Evolutionary conservation across 139 green algal species (phyloP).

Genomic region (Nannochloris sp.): DNA sequence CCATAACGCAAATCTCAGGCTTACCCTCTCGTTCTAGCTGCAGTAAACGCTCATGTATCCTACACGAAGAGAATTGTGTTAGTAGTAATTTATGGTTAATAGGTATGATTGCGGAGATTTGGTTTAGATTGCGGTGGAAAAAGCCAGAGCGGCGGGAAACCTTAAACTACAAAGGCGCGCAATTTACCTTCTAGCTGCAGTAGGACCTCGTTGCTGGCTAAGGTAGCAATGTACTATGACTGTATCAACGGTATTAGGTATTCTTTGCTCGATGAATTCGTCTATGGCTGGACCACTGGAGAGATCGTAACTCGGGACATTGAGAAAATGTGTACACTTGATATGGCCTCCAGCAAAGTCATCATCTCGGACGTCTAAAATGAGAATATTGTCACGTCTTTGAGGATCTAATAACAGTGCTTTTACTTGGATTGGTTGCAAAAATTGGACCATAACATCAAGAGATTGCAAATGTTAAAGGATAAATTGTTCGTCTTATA

Average conservation of each 20-base stretch:
- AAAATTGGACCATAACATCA: conserved; percentile 4
- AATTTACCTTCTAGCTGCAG: neutral
- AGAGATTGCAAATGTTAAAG: too few relatives aligned
- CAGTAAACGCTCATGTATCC: neutral
- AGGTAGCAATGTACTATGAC: conserved; percentile 32
- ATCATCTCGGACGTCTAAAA: conserved; percentile 20
- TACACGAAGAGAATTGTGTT: neutral
- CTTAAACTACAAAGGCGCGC: too few relatives aligned
- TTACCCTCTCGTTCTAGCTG: conserved; percentile 2
- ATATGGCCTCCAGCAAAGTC: conserved; percentile 10
- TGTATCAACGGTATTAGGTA: neutral
- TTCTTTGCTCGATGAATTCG: conserved; percentile 8
- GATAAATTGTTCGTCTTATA: too few relatives aligned
- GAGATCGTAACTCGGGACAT: neutral
- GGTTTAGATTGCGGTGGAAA: too few relatives aligned
- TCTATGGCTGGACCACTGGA: neutral
- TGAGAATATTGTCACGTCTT: neutral
- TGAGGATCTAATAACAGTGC: conserved; percentile 5
- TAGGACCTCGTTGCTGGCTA: conserved; percentile 22
- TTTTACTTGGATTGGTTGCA: conserved; percentile 6
- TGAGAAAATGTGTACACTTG: neutral
- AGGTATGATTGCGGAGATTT: too few relatives aligned
- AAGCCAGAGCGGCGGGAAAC: too few relatives aligned
- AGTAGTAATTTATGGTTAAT: too few relatives aligned
- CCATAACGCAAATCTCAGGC: neutral